phyloP scores from a whole-genome alignment of 768 basidiomycete species.

The Inosperma sp. region DNA sequence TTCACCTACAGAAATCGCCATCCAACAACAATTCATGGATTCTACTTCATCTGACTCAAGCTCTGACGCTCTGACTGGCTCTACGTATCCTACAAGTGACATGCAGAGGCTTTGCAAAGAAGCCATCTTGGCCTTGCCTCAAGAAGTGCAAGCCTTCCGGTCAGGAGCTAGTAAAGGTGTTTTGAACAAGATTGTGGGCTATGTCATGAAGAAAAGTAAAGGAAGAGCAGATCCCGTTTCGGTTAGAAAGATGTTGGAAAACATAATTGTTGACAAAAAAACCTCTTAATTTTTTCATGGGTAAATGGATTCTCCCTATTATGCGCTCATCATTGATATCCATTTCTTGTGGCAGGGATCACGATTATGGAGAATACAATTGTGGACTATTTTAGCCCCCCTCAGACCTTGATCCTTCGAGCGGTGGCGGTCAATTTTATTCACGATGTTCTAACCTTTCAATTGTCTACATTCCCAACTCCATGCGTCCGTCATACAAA shows the following conservation, averaged over 20 bases:
- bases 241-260: conserved; percentile 47
- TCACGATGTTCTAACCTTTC: too few relatives aligned
- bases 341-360: neutral
- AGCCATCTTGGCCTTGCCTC: conserved; percentile 63
- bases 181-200: conserved; percentile 75
- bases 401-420: too few relatives aligned
- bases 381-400: too few relatives aligned
- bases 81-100: conserved; percentile 19
- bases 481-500: too few relatives aligned
- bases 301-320: neutral
- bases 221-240: conserved; percentile 74
- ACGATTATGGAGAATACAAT: too few relatives aligned
- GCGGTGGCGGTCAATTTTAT: too few relatives aligned
- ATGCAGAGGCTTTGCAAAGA: conserved; percentile 53
- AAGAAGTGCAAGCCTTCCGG: conserved; percentile 60
- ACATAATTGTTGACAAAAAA: conserved; percentile 32
- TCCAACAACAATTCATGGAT: conserved; percentile 22
- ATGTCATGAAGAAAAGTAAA: conserved; percentile 76
- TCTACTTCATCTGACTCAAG: conserved; percentile 43
- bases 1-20: conserved; percentile 40
- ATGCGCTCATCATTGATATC: neutral
- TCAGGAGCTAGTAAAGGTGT: conserved; percentile 66
- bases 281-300: neutral
- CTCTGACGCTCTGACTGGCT: conserved; percentile 3
- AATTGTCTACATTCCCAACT: too few relatives aligned